phyloP scores from a whole-genome alignment of 1,284 basidiomycete species.

The Athelia psychrophila region DNA sequence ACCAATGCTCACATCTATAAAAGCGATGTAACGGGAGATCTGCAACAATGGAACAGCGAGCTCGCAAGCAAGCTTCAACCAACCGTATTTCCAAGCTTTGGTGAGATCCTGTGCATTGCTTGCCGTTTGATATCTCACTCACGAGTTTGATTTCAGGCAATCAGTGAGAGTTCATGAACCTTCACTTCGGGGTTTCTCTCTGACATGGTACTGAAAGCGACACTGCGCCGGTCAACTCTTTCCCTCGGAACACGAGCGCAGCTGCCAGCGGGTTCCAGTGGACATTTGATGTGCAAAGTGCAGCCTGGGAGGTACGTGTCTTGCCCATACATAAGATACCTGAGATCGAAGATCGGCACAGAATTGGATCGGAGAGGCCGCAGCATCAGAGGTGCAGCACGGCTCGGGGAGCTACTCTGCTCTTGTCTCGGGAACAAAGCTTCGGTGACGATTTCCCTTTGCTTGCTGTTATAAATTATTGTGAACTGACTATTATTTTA shows the following conservation, averaged over 20 bases:
- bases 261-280: constrained; percentile 37
- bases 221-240: constrained; percentile 43
- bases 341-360: constrained; percentile 11
- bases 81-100: constrained; percentile 44
- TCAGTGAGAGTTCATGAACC: constrained; percentile 5
- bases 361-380: constrained; percentile 38
- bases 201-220: constrained; percentile 31
- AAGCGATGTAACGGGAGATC: constrained; percentile 40
- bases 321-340: background rate
- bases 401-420: constrained; percentile 47
- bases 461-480: background rate
- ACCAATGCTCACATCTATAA: background rate
- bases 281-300: constrained; percentile 46
- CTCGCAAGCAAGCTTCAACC: constrained; percentile 34
- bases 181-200: background rate
- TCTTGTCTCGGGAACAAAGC: constrained; percentile 38
- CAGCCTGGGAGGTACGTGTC: constrained; percentile 41
- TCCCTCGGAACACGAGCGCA: constrained; percentile 44
- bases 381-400: constrained; percentile 38
- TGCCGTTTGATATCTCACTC: background rate
- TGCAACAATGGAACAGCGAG: constrained; percentile 41
- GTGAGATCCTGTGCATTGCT: constrained; percentile 20
- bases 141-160: background rate
- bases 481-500: constrained; percentile 11
- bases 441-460: constrained; percentile 29